phyloP scores from a whole-genome alignment of 1,284 basidiomycete species.

The Malassezia sp. region DNA sequence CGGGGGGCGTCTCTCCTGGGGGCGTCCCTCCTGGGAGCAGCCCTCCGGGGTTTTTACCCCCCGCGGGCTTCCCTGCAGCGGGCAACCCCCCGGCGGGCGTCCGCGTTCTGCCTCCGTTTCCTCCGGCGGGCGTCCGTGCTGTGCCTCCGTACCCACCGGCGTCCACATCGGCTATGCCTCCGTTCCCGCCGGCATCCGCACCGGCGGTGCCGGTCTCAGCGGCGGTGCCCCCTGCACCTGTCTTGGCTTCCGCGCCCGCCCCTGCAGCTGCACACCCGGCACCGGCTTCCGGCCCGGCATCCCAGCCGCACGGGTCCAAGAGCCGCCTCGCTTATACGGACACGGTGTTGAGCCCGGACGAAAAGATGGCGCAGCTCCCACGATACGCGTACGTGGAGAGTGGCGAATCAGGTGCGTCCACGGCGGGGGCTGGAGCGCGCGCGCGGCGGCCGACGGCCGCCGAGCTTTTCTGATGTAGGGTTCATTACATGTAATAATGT shows the following conservation, averaged over 20 bases:
- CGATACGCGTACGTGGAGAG: slow-evolving; percentile 7
- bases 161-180: slow-evolving; percentile 23
- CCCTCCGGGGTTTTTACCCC: too few species aligned
- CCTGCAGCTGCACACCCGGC: slow-evolving; percentile 23
- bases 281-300: slow-evolving; percentile 24
- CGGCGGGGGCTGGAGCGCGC: not conserved
- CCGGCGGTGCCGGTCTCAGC: slow-evolving; percentile 10
- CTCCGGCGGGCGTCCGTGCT: too few species aligned
- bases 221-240: slow-evolving; percentile 25
- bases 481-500: too few species aligned
- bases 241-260: slow-evolving; percentile 25
- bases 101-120: too few species aligned
- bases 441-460: not conserved
- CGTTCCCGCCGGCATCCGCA: not conserved
- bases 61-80: too few species aligned
- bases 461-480: not conserved
- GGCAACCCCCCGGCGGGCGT: too few species aligned
- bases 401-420: not conserved
- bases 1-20: too few species aligned
- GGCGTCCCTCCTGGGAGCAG: too few species aligned
- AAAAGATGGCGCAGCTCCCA: slow-evolving; percentile 20
- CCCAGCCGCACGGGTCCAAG: slow-evolving; percentile 26
- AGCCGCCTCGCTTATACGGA: slow-evolving; percentile 23
- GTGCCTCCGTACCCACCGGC: too few species aligned
- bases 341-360: slow-evolving; percentile 19